Evolutionary conservation across 768 basidiomycete species (phyloP).

Genomic region (Lactarius psammicola): DNA sequence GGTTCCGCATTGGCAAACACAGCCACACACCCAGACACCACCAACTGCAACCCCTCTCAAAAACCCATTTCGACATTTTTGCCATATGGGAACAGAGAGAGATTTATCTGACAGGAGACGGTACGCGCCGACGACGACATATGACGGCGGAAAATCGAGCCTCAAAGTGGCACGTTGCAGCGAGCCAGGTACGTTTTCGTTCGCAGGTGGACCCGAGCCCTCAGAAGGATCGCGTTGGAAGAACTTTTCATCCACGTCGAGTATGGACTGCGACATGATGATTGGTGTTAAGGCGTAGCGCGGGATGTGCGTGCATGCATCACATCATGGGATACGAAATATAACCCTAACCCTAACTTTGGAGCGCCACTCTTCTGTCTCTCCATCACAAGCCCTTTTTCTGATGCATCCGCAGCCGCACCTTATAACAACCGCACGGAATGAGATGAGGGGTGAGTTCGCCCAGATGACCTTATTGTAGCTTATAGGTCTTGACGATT

Average conservation of each 20-base stretch:
- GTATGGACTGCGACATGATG: constrained; percentile 14
- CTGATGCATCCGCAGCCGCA: not conserved
- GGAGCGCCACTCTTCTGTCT: not conserved
- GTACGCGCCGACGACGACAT: constrained; percentile 83
- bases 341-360: not conserved
- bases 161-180: constrained; percentile 57
- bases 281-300: not conserved
- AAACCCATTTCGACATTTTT: constrained; percentile 79
- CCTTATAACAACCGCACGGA: not conserved
- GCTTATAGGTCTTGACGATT: not conserved
- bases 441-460: not conserved
- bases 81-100: constrained; percentile 74
- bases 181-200: constrained; percentile 16
- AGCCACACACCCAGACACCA: constrained; percentile 57
- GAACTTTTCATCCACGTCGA: not conserved
- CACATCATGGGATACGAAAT: too few species aligned
- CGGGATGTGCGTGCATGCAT: not conserved
- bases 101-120: constrained; percentile 70
- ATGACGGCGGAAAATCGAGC: constrained; percentile 77
- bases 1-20: not conserved
- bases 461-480: not conserved
- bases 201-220: constrained; percentile 13
- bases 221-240: constrained; percentile 7
- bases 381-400: not conserved
- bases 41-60: constrained; percentile 69